Percentiles rank a stretch among this genome's conserved stretches.
These are phyloP conservation scores for Phytophthora crassamura DNA, from an alignment of 352 stramenopile genomes.

Conservation along the genomic window DNA sequence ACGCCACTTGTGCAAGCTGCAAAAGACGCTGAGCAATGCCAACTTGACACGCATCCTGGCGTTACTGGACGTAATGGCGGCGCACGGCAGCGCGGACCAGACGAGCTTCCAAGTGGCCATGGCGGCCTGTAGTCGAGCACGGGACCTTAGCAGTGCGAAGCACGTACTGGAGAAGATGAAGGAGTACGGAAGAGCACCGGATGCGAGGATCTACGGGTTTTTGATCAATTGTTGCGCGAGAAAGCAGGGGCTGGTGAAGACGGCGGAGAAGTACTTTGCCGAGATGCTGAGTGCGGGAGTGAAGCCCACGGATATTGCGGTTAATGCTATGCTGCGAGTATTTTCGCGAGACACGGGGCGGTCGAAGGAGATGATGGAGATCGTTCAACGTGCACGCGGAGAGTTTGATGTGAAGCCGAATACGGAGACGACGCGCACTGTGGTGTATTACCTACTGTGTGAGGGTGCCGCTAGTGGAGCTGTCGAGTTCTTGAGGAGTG, in stretches of 20 bases:
- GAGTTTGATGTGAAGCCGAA: constrained; percentile 51
- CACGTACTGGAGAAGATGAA: constrained; percentile 59
- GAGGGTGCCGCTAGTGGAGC: constrained; percentile 32
- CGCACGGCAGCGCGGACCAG: constrained; percentile 40
- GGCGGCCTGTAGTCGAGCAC: constrained; percentile 60
- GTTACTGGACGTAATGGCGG: constrained; percentile 62
- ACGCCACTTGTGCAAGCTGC: constrained; percentile 50
- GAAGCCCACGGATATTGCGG: constrained; percentile 46
- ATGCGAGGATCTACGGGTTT: constrained; percentile 60
- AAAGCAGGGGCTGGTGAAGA: constrained; percentile 37
- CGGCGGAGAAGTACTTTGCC: constrained; percentile 50
- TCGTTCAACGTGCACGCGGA: constrained; percentile 38
- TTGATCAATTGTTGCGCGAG: constrained; percentile 73
- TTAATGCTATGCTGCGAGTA: constrained; percentile 77
- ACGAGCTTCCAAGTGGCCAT: constrained; percentile 78
- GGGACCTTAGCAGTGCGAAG: constrained; percentile 45
- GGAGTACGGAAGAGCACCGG: constrained; percentile 27
- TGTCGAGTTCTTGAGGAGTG: constrained; percentile 38
- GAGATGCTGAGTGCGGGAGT: constrained; percentile 50
- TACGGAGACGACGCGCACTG: constrained; percentile 47
- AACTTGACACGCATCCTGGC: constrained; percentile 51
- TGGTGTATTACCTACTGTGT: constrained; percentile 56
- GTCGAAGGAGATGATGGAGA: constrained; percentile 41
- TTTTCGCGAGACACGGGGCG: constrained; percentile 43
- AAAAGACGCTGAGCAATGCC: constrained; percentile 37